Evolutionary conservation across 2,329 filamentous ascomycete genomes (phyloP).

Genomic region (Botrytis medusae): DNA sequence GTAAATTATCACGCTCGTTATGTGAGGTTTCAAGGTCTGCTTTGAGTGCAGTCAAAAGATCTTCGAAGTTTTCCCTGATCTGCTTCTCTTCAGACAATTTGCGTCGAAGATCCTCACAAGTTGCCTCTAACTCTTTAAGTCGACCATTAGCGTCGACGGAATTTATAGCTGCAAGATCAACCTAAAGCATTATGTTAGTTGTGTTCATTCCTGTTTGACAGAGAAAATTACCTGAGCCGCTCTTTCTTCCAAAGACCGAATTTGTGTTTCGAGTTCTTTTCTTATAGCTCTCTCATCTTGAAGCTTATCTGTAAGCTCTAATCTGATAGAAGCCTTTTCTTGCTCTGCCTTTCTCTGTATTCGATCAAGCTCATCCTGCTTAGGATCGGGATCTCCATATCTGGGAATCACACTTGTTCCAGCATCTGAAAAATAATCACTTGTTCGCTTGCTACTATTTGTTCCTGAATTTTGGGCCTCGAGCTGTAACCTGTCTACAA

Average conservation of each 20-base stretch:
- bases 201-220: not conserved
- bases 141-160: conserved; percentile 57
- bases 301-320: conserved; percentile 81
- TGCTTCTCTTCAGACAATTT: conserved; percentile 81
- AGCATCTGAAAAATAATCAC: conserved; percentile 97
- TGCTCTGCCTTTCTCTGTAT: conserved; percentile 83
- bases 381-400: conserved; percentile 62
- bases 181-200: conserved; percentile 31
- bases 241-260: conserved; percentile 77
- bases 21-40: conserved; percentile 77
- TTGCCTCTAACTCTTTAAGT: conserved; percentile 74
- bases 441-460: conserved; percentile 68
- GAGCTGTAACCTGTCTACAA: conserved; percentile 83
- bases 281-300: conserved; percentile 81
- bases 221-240: conserved; percentile 58
- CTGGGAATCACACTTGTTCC: conserved; percentile 77
- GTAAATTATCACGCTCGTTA: conserved; percentile 88
- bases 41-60: conserved; percentile 80
- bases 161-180: conserved; percentile 53
- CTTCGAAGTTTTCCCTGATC: conserved; percentile 90
- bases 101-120: conserved; percentile 79
- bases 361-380: conserved; percentile 73
- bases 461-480: conserved; percentile 61
- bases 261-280: conserved; percentile 76
- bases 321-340: conserved; percentile 81